phyloP scores from a whole-genome alignment of 1,284 basidiomycete genomes.

The Wallemia mellicola region DNA sequence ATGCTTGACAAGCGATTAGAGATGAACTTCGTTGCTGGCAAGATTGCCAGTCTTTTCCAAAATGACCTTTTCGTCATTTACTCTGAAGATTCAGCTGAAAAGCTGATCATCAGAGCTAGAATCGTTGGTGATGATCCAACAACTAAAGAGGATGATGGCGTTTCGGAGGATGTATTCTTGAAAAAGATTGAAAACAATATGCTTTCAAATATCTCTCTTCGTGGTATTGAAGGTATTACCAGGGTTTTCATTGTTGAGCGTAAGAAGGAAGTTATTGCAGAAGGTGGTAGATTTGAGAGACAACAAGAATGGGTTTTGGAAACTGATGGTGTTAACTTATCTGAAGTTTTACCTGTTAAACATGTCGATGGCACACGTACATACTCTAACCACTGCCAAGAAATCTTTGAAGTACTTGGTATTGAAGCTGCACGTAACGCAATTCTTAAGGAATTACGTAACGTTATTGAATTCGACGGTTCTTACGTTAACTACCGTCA shows the following conservation, averaged over 20 bases:
- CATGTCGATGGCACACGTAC: constrained; percentile 78
- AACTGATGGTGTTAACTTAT: constrained; percentile 84
- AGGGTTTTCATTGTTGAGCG: constrained; percentile 84
- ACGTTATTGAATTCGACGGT: constrained; percentile 95
- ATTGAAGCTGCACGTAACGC: constrained; percentile 90
- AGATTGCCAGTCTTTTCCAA: constrained; percentile 81
- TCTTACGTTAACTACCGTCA: constrained; percentile 99
- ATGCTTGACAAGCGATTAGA: constrained; percentile 92
- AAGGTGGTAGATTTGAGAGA: constrained; percentile 22
- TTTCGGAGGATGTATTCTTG: constrained; percentile 89
- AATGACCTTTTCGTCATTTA: constrained; percentile 93
- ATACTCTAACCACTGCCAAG: constrained; percentile 89
- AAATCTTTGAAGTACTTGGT: constrained; percentile 84
- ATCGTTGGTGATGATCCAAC: constrained; percentile 40
- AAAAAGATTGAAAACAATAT: constrained; percentile 87
- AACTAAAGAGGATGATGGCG: constrained; percentile 68
- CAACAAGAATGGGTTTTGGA: constrained; percentile 82
- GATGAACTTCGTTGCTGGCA: constrained; percentile 81
- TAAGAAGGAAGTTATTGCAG: constrained; percentile 34
- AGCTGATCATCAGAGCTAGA: constrained; percentile 87
- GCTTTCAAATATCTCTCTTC: constrained; percentile 79
- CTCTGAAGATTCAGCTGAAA: constrained; percentile 95
- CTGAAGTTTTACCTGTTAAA: constrained; percentile 74
- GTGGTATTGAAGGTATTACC: constrained; percentile 69
- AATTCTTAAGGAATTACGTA: constrained; percentile 68